Percentiles rank a stretch among this genome's conserved stretches.
These are phyloP conservation scores for Ophiostoma sp. DNA, from an alignment of 2,329 filamentous ascomycete genomes.

Conservation along the genomic window DNA sequence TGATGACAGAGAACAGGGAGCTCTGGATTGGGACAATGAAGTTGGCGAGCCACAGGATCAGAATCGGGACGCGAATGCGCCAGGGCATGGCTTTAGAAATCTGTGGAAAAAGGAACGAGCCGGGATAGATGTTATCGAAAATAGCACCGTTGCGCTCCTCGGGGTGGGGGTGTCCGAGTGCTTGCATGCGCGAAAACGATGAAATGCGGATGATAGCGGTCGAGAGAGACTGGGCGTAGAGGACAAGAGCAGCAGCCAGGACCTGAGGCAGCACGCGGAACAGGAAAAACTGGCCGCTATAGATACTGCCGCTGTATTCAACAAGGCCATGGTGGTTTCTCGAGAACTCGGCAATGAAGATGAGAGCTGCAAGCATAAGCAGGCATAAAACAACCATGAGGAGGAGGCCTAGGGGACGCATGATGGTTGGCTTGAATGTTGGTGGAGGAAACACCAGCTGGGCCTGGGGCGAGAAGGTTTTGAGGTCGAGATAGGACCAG, in stretches of 20 bases:
- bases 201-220: slow-evolving; percentile 67
- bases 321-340: slow-evolving; percentile 58
- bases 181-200: slow-evolving; percentile 73
- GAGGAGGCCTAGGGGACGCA: slow-evolving; percentile 61
- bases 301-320: slow-evolving; percentile 59
- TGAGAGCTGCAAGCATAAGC: slow-evolving; percentile 64
- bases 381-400: slow-evolving; percentile 56
- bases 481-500: slow-evolving; percentile 22
- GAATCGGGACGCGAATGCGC: slow-evolving; percentile 58
- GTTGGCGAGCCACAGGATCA: slow-evolving; percentile 70
- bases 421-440: slow-evolving; percentile 64
- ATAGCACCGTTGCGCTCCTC: slow-evolving; percentile 58
- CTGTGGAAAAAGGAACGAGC: slow-evolving; percentile 58
- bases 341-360: slow-evolving; percentile 68
- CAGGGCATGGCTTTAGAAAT: slow-evolving; percentile 53
- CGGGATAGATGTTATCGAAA: slow-evolving; percentile 63
- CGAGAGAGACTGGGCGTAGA: slow-evolving; percentile 73
- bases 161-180: slow-evolving; percentile 43
- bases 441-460: slow-evolving; percentile 35
- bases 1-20: slow-evolving; percentile 63
- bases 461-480: slow-evolving; percentile 17
- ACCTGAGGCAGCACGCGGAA: slow-evolving; percentile 82
- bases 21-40: slow-evolving; percentile 79
- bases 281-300: slow-evolving; percentile 72
- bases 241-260: slow-evolving; percentile 61